These are phyloP conservation scores for Fagus sylvatica DNA, from an alignment of 306 rosid genomes.

Conservation along the genomic window DNA sequence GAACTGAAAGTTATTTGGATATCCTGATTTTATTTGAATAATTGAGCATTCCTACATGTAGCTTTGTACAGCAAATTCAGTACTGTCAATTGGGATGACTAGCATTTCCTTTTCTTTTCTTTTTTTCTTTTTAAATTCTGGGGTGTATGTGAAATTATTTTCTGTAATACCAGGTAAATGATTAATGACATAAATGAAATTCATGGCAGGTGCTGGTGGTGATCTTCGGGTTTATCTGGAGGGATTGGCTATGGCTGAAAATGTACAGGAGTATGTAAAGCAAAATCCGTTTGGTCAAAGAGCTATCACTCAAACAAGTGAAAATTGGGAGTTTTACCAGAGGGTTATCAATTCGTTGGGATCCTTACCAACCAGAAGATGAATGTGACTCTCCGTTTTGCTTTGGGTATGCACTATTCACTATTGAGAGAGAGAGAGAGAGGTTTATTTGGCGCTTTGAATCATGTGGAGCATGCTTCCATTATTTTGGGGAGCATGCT, in stretches of 20 bases:
- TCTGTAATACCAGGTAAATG: not conserved
- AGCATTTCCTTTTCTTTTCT: too few species aligned
- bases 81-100: not conserved
- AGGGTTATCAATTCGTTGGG: conserved; percentile 33
- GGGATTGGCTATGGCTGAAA: conserved; percentile 52
- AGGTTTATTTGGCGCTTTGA: not conserved
- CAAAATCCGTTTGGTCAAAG: conserved; percentile 65
- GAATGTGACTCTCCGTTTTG: not conserved
- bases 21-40: not conserved
- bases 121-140: not conserved
- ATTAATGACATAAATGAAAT: not conserved
- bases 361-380: conserved; percentile 23
- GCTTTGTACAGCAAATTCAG: not conserved
- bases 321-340: conserved; percentile 65
- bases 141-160: not conserved
- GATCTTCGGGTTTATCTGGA: conserved; percentile 55
- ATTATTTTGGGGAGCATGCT: conserved; percentile 9
- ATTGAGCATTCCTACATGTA: not conserved
- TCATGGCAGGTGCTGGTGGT: conserved; percentile 57
- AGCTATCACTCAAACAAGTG: conserved; percentile 39
- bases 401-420: not conserved
- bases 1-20: not conserved
- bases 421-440: too few species aligned
- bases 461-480: conserved; percentile 7
- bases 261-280: conserved; percentile 46